Evolutionary conservation across 257 asterid species (phyloP).

Genomic region (Lithospermum erythrorhizon): DNA sequence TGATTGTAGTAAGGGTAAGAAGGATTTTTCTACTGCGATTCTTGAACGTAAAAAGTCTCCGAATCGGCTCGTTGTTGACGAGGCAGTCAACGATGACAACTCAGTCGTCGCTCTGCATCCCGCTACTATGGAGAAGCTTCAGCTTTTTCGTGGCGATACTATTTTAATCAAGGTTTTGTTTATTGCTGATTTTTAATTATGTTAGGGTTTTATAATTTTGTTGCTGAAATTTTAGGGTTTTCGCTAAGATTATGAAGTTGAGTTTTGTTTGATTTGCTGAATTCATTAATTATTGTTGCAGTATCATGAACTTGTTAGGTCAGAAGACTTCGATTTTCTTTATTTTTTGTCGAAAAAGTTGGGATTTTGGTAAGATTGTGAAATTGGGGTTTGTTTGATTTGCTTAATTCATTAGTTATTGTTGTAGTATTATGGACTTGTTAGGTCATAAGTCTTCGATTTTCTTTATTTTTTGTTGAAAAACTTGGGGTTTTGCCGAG

Average conservation of each 20-base stretch:
- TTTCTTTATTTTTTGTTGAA: background rate
- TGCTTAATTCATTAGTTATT: too few relatives aligned
- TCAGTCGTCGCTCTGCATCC: constrained; percentile 13
- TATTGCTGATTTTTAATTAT: background rate
- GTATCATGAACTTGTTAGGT: too few relatives aligned
- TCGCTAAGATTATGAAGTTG: too few relatives aligned
- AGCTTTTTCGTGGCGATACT: constrained; percentile 13
- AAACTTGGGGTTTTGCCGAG: too few relatives aligned
- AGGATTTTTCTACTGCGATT: constrained; percentile 12
- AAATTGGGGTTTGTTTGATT: too few relatives aligned
- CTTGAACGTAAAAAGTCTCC: constrained; percentile 10
- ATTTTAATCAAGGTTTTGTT: constrained; percentile 9
- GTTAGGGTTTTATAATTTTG: background rate
- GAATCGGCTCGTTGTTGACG: constrained; percentile 11
- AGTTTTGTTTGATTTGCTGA: too few relatives aligned
- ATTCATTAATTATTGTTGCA: too few relatives aligned
- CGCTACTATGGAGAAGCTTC: constrained; percentile 11
- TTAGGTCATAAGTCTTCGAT: too few relatives aligned
- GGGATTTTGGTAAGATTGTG: too few relatives aligned
- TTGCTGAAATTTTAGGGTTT: background rate
- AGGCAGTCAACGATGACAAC: constrained; percentile 13
- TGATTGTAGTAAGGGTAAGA: constrained; percentile 7
- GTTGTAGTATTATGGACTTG: too few relatives aligned
- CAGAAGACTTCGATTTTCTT: background rate
- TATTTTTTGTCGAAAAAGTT: background rate